A percentile compares a stretch with the other conserved stretches of the same genome.
Conservation (phyloP, 2,329 filamentous ascomycete genomes). For the Davidsoniella neocaledoniae region DNA sequence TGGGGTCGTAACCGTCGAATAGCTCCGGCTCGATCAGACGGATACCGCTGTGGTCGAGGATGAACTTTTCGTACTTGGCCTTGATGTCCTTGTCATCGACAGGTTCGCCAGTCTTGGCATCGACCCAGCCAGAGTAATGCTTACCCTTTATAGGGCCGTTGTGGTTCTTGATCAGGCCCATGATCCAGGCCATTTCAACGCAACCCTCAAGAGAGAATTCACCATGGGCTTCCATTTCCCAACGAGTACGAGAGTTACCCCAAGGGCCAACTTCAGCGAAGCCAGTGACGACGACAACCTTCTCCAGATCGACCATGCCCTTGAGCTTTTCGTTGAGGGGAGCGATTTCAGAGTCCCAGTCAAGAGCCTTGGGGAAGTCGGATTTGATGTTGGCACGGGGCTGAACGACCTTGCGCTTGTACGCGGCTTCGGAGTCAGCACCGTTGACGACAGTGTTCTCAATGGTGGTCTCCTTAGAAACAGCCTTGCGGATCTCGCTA, state of each 20-base stretch:
- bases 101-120: constrained; percentile 82
- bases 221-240: constrained; percentile 98
- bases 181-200: constrained; percentile 99
- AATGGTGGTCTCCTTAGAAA: constrained; percentile 86
- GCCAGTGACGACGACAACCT: constrained; percentile 92
- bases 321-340: constrained; percentile 78
- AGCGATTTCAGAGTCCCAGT: constrained; percentile 82
- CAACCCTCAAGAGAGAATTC: constrained; percentile 96
- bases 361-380: constrained; percentile 75
- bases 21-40: constrained; percentile 94
- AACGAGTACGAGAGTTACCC: constrained; percentile 95
- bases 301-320: constrained; percentile 97
- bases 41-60: constrained; percentile 92
- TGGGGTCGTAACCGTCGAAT: constrained; percentile 91
- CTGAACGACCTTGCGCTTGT: constrained; percentile 86
- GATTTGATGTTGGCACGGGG: constrained; percentile 97
- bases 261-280: constrained; percentile 93
- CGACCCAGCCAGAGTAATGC: constrained; percentile 92
- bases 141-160: constrained; percentile 93
- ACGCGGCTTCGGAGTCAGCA: constrained; percentile 76
- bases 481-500: constrained; percentile 80
- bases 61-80: constrained; percentile 90
- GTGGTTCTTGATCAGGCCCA: constrained; percentile 98
- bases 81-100: constrained; percentile 98
- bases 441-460: constrained; percentile 98